Evolutionary conservation across 163 green algal genomes (phyloP).

Genomic region (Prototheca wickerhamii): DNA sequence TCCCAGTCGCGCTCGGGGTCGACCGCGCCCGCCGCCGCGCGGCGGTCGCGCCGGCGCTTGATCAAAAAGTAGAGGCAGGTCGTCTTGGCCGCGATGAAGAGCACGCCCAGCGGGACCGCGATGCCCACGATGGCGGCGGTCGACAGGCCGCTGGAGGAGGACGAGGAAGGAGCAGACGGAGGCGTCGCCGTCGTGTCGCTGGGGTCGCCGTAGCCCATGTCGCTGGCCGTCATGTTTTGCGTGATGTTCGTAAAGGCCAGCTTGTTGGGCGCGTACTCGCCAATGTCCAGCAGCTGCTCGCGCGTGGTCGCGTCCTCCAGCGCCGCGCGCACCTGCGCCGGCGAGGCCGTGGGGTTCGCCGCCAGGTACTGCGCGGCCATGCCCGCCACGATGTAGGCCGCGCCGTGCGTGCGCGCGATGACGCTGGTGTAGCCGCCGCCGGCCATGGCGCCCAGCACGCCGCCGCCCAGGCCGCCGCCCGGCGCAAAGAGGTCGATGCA

Average conservation of each 20-base stretch:
- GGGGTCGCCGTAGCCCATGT: too few relatives aligned
- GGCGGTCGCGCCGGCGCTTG: not conserved
- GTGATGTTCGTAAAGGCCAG: not conserved
- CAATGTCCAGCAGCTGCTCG: constrained; percentile 12
- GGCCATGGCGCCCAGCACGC: constrained; percentile 3
- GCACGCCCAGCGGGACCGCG: not conserved
- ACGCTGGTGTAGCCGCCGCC: constrained; percentile 1
- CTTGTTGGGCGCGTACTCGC: not conserved
- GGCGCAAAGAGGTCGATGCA: constrained; percentile 4
- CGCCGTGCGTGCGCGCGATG: not conserved
- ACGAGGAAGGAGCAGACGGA: not conserved
- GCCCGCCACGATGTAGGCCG: not conserved
- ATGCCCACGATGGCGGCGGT: not conserved
- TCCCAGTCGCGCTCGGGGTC: not conserved
- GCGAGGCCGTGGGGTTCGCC: not conserved
- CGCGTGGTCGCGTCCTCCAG: not conserved
- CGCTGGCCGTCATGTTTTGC: not conserved
- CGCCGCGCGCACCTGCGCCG: not conserved
- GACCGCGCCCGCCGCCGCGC: not conserved
- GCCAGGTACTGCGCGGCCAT: constrained; percentile 3
- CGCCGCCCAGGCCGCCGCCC: not conserved
- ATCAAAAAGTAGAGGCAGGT: not conserved
- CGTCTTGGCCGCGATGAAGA: not conserved
- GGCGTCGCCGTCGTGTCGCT: not conserved
- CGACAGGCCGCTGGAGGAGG: not conserved